Base-by-base conservation (phyloP, 345 rosid genomes). In the Viola odorata region DNA sequence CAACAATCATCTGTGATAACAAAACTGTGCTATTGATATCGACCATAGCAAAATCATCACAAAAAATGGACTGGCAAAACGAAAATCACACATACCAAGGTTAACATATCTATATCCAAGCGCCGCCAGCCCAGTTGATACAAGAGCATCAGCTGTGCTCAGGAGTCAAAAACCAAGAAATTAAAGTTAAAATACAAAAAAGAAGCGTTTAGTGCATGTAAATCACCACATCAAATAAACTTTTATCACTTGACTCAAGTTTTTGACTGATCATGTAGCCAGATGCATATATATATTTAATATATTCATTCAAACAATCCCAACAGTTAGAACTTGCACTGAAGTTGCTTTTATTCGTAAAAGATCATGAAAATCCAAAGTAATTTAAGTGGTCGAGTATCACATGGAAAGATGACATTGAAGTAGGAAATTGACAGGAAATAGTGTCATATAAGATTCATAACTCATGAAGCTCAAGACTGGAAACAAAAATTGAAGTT, bases 71-170 rank as follows among this genome's bases (percentile, higher is more conserved):
- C 32, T 23, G 32, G 32, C 32, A 23, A 23, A 23, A 23, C 2
- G 32, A 23, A 23, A 23, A 23, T 23, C 32, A 0, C 23, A 16
- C 70, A 17, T 55, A 71, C 67, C 67, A 13, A 50, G 61, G 39
- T 61, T 60, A 50, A 66, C 75, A 50, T 71, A 65, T 17, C 51
- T 65, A 58, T 66, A 71, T 55, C 75, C 75, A 13, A 56, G 64
- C 8, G 63, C 60, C 23, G 76, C 66, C 70, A 65, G 37, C 11
- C 75, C 70, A 55, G 66, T 55, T 55, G 75, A 72, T 16, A 66
- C 55, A 16, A 66, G 40, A 55, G 76, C 68, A 66, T 72, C 67
- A 51, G 71, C 68, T 72, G 57, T 60, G 37, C 15, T 4, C 36
- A 53, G 45, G 17, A 60, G 58, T 50, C 51, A 17, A 2, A 50